Percentiles rank a stretch among this genome's conserved stretches.
phyloP scores from a whole-genome alignment of 1,284 basidiomycete genomes.

The Moesziomyces sp. region DNA sequence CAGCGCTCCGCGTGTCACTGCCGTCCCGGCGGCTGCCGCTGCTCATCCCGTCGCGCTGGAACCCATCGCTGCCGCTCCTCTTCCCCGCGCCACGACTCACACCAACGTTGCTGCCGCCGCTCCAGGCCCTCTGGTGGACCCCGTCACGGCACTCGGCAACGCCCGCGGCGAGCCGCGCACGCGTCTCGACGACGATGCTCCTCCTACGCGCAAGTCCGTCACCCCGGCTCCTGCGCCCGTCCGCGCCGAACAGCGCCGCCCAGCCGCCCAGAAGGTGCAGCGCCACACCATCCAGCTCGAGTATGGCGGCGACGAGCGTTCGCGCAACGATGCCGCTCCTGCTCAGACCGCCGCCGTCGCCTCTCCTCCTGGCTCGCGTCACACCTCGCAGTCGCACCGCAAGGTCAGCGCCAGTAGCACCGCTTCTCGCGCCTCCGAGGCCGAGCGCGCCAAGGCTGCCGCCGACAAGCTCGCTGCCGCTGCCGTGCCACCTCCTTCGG shows the following conservation, averaged over 20 bases:
- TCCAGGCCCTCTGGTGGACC: slow-evolving; percentile 21
- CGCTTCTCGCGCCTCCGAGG: slow-evolving; percentile 14
- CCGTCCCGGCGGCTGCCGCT: slow-evolving; percentile 12
- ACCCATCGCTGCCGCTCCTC: slow-evolving; percentile 1
- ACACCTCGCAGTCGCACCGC: slow-evolving; percentile 26
- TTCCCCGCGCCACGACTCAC: slow-evolving; percentile 19
- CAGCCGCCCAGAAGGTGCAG: slow-evolving; percentile 56
- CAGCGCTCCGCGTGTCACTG: slow-evolving; percentile 3
- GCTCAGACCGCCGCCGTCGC: not conserved
- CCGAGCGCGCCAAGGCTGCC: slow-evolving; percentile 27
- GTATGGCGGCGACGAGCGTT: slow-evolving; percentile 47
- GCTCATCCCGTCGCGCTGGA: slow-evolving; percentile 3
- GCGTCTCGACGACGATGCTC: slow-evolving; percentile 30
- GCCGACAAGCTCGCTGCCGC: slow-evolving; percentile 43
- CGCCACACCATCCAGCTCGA: slow-evolving; percentile 65
- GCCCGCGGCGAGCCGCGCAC: slow-evolving; percentile 53
- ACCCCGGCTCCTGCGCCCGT: not conserved
- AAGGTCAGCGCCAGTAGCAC: slow-evolving; percentile 39
- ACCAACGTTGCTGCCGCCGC: slow-evolving; percentile 12
- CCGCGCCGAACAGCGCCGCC: slow-evolving; percentile 21
- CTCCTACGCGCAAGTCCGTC: slow-evolving; percentile 2
- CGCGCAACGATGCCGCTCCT: slow-evolving; percentile 29
- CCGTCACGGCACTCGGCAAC: slow-evolving; percentile 45
- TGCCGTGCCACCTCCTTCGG: slow-evolving; percentile 24
- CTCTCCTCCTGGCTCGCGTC: slow-evolving; percentile 27